Percentiles rank a stretch among this genome's conserved stretches.
These are phyloP conservation scores for Didymella lethalis DNA, from an alignment of 2,329 filamentous ascomycete species.

Conservation along the genomic window DNA sequence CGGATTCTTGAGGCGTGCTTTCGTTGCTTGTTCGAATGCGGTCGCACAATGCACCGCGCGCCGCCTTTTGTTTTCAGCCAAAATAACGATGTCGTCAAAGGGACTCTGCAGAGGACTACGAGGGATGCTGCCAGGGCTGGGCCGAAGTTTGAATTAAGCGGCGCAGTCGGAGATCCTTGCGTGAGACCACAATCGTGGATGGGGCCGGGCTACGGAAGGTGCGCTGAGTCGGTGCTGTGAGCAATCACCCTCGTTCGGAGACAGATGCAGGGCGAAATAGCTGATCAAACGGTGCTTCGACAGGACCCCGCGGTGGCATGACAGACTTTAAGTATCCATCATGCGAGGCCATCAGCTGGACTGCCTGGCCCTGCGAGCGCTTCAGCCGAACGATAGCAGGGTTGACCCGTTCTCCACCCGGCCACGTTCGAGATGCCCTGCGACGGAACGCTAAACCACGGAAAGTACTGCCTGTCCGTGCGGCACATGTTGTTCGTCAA, in stretches of 20 bases:
- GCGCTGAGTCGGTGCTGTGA: conserved; percentile 14
- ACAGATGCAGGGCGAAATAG: not conserved
- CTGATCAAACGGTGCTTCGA: conserved; percentile 1
- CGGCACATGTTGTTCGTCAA: conserved; percentile 7
- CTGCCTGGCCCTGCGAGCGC: conserved; percentile 9
- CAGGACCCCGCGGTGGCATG: conserved; percentile 15
- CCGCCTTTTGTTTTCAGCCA: conserved; percentile 20
- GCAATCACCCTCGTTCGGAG: conserved; percentile 4
- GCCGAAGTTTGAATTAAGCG: conserved; percentile 16
- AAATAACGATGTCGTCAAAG: conserved; percentile 19
- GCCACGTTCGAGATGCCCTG: conserved; percentile 17
- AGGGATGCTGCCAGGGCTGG: conserved; percentile 16
- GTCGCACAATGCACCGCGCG: conserved; percentile 21
- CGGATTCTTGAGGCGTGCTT: conserved; percentile 16
- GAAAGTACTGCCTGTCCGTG: conserved; percentile 5
- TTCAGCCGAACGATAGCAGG: conserved; percentile 20
- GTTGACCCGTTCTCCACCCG: conserved; percentile 17
- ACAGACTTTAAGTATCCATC: conserved; percentile 20
- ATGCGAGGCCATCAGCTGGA: conserved; percentile 21
- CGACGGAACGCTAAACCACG: conserved; percentile 13
- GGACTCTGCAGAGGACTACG: conserved; percentile 3
- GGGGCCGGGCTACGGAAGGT: conserved; percentile 16
- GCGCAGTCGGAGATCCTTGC: conserved; percentile 19
- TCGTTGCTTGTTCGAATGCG: conserved; percentile 18
- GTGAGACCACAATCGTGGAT: conserved; percentile 13